Evolutionary conservation across 1,284 basidiomycete genomes (phyloP), one percentile per base, ranked within the genome.

Genomic region (Microstroma glucosiphilum): DNA sequence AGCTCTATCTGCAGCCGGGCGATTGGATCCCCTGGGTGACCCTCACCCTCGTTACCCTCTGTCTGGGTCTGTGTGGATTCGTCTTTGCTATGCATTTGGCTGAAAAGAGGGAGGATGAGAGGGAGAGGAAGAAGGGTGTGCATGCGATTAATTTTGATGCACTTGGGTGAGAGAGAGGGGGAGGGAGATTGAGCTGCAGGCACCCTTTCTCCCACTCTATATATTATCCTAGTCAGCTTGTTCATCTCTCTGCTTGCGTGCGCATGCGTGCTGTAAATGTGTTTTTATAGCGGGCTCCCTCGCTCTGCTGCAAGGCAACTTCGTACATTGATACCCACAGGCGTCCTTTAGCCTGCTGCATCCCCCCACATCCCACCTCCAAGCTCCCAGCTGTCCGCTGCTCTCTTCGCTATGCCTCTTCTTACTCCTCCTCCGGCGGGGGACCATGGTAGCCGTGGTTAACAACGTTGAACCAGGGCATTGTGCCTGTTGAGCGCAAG

Each of bases 1-100:
- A 96, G 82, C 81, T 98, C 63, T 98, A 91, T 78, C 81, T 99
- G 70, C 84, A 92, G 54, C 94, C 94, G 0, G 94, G 93, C 15
- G 90, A 93, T 71, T 98, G 94, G 93, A 91, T 97, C 68, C 91
- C 92, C 1, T 94, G 89, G 90, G 96, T 99, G 12, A 92, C 89
- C 2, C 81, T 92, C 48, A 91, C 89, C 0, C 87, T 96, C 0
- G 82, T 92, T 1, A 86, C 84, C 1, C 86, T 89, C 1, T 90
- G 89, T 51, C 73, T 86, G 1, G 76, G 90, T 42, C 82, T 99
- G 51, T 90, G 88, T 0, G 81, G 86, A 17, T 88, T 96, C 56
- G 92, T 96, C 56, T 84, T 92, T 51, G 86, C 91, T 59, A 80
- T 98, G 71, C 91, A 96, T 82, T 77, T 93, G 71, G 90, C 89